These are phyloP conservation scores for Alternaria incomplexa DNA, from an alignment of 2,329 filamentous ascomycete species.

Conservation along the genomic window DNA sequence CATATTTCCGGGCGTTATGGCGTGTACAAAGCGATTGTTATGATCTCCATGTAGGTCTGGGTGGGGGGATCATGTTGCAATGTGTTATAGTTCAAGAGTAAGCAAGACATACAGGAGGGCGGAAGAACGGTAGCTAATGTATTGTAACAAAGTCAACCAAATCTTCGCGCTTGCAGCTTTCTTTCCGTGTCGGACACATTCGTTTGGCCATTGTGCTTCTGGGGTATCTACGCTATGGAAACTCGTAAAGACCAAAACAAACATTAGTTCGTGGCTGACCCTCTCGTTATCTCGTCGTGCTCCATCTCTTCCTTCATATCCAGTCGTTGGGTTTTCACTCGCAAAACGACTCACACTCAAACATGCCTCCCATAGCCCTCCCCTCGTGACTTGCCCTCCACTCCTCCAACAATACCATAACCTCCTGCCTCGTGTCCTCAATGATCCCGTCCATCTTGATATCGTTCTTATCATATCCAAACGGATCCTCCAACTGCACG, in stretches of 20 bases:
- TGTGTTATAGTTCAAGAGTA: slow-evolving; percentile 1
- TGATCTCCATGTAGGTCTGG: slow-evolving; percentile 1
- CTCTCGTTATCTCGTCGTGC: not conserved
- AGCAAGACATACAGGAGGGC: not conserved
- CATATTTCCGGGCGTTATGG: slow-evolving; percentile 9
- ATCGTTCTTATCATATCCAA: slow-evolving; percentile 69
- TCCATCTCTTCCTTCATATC: not conserved
- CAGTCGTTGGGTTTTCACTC: not conserved
- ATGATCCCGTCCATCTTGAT: slow-evolving; percentile 72
- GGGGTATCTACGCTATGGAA: not conserved
- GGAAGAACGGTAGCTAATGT: slow-evolving; percentile 6
- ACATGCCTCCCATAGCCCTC: slow-evolving; percentile 41
- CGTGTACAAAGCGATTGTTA: not conserved
- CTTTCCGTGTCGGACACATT: not conserved
- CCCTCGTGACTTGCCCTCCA: slow-evolving; percentile 56
- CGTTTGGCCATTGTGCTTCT: not conserved
- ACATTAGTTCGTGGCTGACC: not conserved
- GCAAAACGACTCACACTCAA: slow-evolving; percentile 21
- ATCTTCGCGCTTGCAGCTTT: not conserved
- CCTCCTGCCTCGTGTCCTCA: slow-evolving; percentile 65
- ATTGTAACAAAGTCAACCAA: slow-evolving; percentile 6
- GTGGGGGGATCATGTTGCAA: slow-evolving; percentile 10
- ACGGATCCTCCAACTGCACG: slow-evolving; percentile 69
- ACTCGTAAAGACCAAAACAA: not conserved
- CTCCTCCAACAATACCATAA: slow-evolving; percentile 63